A percentile compares a stretch with the other conserved stretches of the same genome.
phyloP scores from a whole-genome alignment of 495 filamentous ascomycete species.

The Jackrogersella minutella region DNA sequence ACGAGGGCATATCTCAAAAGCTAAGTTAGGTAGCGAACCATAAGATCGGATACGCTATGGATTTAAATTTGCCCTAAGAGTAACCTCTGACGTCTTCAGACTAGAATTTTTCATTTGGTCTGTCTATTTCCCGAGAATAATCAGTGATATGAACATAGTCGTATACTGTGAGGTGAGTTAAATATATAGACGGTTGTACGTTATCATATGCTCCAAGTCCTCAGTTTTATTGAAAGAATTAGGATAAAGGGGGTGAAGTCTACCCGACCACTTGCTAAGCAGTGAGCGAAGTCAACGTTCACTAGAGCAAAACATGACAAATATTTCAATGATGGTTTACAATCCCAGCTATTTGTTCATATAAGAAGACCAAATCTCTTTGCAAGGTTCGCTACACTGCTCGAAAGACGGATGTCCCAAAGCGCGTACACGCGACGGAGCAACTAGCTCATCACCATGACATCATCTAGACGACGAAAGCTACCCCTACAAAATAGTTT shows the following conservation, averaged over 20 bases:
- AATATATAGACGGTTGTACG: too few relatives aligned
- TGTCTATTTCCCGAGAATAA: too few relatives aligned
- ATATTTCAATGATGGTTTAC: not conserved
- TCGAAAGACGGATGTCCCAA: not conserved
- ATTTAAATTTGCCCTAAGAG: not conserved
- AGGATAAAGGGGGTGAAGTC: too few relatives aligned
- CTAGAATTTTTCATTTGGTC: too few relatives aligned
- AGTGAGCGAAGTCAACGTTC: too few relatives aligned
- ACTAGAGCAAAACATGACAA: too few relatives aligned
- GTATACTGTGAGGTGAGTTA: too few relatives aligned
- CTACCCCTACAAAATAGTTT: constrained; percentile 3
- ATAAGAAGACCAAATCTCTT: not conserved
- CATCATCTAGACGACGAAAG: constrained; percentile 7
- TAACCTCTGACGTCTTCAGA: not conserved
- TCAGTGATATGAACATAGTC: too few relatives aligned
- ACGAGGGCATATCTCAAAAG: not conserved
- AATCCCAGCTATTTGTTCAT: not conserved
- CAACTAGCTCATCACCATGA: constrained; percentile 16
- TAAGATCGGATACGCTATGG: not conserved
- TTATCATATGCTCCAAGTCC: too few relatives aligned
- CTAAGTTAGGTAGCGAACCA: not conserved
- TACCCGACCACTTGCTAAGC: too few relatives aligned
- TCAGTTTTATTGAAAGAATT: too few relatives aligned
- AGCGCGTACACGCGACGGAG: not conserved
- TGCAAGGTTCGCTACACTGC: not conserved